A percentile compares a stretch with the other conserved stretches of the same genome.
Conservation (phyloP, 352 stramenopile species). For the Pythium vanterpoolii region DNA sequence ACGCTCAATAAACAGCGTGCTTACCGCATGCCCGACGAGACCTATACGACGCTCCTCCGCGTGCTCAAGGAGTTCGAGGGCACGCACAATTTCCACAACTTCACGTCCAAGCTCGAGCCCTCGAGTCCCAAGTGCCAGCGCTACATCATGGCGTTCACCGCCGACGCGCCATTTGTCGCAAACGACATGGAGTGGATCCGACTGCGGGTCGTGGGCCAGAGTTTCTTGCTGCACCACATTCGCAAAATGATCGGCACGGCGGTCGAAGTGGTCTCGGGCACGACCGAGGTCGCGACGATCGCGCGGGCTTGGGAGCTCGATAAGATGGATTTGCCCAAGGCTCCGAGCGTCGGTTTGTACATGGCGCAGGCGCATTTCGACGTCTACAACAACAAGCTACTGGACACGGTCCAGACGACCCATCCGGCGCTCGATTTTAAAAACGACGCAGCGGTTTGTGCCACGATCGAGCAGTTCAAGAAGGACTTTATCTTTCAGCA, state of each 20-base stretch:
- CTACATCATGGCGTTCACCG: constrained; percentile 92
- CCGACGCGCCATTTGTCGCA: constrained; percentile 74
- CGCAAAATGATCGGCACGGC: constrained; percentile 96
- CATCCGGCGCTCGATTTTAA: constrained; percentile 64
- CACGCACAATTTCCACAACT: constrained; percentile 97
- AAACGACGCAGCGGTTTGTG: constrained; percentile 43
- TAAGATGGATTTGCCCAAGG: constrained; percentile 88
- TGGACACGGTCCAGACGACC: constrained; percentile 58
- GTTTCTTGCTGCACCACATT: constrained; percentile 98
- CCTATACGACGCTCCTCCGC: constrained; percentile 41
- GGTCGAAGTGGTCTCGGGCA: constrained; percentile 68
- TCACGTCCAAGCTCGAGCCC: constrained; percentile 89
- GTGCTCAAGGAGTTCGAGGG: constrained; percentile 73
- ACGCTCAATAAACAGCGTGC: constrained; percentile 65
- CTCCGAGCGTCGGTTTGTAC: constrained; percentile 83
- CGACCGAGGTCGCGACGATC: constrained; percentile 50
- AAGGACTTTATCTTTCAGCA: constrained; percentile 72
- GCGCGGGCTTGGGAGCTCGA: constrained; percentile 54
- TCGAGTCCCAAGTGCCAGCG: constrained; percentile 79
- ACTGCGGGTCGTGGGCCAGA: constrained; percentile 94
- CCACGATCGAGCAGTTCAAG: constrained; percentile 75
- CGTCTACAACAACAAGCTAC: constrained; percentile 81
- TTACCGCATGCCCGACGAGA: constrained; percentile 69
- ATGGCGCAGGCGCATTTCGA: constrained; percentile 84
- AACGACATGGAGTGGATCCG: constrained; percentile 95